Percentiles rank a stretch among this genome's conserved stretches.
Conservation (phyloP, 768 basidiomycete genomes). For the Crucibulum laeve region DNA sequence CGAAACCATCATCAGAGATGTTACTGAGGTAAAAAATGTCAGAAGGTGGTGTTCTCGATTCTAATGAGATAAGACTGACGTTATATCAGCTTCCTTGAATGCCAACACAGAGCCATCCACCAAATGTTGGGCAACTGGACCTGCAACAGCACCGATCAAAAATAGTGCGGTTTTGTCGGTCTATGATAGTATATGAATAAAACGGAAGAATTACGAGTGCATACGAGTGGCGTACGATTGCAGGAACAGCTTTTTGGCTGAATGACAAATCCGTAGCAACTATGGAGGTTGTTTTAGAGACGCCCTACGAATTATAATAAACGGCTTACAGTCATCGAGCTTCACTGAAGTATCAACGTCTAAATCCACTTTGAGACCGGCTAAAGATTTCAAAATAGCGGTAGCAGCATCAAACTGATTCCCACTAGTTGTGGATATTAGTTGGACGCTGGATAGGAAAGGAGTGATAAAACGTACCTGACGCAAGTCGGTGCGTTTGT, state of each 20-base stretch:
- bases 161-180: constrained; percentile 61
- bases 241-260: constrained; percentile 51
- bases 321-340: constrained; percentile 60
- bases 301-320: neutral
- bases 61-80: constrained; percentile 23
- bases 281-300: constrained; percentile 14
- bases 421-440: constrained; percentile 36
- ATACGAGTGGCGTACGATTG: constrained; percentile 32
- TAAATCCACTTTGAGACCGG: constrained; percentile 55
- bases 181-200: constrained; percentile 22
- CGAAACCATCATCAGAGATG: constrained; percentile 58
- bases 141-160: constrained; percentile 69
- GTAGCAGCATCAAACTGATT: constrained; percentile 57
- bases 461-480: constrained; percentile 32
- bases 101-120: constrained; percentile 51
- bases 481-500: constrained; percentile 50
- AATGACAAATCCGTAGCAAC: constrained; percentile 55
- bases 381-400: constrained; percentile 61
- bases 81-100: constrained; percentile 58
- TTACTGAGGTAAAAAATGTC: constrained; percentile 16
- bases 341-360: constrained; percentile 47
- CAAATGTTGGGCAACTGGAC: constrained; percentile 59
- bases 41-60: neutral
- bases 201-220: neutral
- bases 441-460: neutral